Conservation (phyloP, 306 rosid genomes). For the Mimosa bimucronata region DNA sequence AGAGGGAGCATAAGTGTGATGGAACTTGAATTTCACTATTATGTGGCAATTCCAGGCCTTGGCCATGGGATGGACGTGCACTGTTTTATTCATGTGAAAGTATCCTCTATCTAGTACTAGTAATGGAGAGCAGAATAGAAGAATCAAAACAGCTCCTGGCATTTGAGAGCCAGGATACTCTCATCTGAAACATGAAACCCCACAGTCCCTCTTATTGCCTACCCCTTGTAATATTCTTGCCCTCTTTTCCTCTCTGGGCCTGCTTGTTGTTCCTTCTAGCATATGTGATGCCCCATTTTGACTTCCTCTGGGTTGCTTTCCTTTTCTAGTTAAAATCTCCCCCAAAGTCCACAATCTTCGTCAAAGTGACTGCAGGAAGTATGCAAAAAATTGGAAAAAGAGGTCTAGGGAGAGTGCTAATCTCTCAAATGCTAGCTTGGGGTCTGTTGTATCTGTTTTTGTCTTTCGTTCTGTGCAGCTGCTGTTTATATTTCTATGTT, state of each 20-base stretch:
- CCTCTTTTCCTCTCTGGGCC: not conserved
- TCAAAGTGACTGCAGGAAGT: not conserved
- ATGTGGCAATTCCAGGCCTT: not conserved
- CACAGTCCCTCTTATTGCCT: too few relatives aligned
- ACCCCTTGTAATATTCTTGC: too few relatives aligned
- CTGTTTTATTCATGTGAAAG: not conserved
- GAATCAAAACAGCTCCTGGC: not conserved
- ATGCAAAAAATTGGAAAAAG: too few relatives aligned
- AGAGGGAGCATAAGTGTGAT: not conserved
- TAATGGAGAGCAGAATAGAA: not conserved
- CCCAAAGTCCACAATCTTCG: not conserved
- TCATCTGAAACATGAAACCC: too few relatives aligned
- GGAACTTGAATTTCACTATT: not conserved
- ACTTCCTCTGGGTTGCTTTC: not conserved
- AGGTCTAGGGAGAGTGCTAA: not conserved
- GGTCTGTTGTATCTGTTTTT: not conserved
- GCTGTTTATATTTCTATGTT: not conserved
- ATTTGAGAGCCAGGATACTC: too few relatives aligned
- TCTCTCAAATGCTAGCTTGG: not conserved
- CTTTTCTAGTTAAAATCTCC: not conserved
- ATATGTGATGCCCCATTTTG: not conserved
- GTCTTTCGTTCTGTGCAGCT: not conserved
- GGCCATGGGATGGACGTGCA: not conserved
- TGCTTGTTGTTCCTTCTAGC: not conserved
- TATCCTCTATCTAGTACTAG: not conserved